Base-by-base conservation (phyloP, 176 grass and related monocot species). In the Ampelocalamus luodianensis region DNA sequence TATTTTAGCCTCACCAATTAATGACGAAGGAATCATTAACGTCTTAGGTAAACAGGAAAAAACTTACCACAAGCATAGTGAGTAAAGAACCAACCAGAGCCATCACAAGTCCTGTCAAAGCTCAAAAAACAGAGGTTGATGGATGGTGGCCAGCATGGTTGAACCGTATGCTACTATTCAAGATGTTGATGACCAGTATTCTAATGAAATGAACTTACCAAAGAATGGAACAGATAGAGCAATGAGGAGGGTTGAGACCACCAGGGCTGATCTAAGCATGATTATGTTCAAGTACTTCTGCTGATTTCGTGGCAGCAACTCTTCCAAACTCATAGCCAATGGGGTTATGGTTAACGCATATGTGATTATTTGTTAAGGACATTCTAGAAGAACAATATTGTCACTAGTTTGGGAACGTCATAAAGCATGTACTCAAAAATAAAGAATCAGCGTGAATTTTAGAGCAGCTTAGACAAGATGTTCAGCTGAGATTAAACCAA, bases 51-150 rank as follows among this genome's bases (percentile, higher is more conserved):
- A 68, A 65, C 7, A 65, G 5, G 34, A 16, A 53, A 67, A 74
- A 78, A 34, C 85, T 90, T 95, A 95, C 96, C 80, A 98, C 91
- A 67, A 98, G 96, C 96, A 95, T 98, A 44, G 91, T 92, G 72
- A 98, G 81, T 50, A 98, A 86, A 83, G 96, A 98, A n/a, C 96
- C 96, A 74, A 98, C 85, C 29, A 98, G 92, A 36, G 96, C 83
- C 93, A 98, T 95, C 68, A 98, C 93, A 56, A 98, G 93, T 68
- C 91, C 96, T 98, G 87, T 77, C 10, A 32, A 89, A 40, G 44
- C 5, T 48, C 5, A 64, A 87, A 6, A 48, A 69, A 64, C 10
- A 78, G 20, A 39, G 3, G 24, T 77, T 61, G 32, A 8, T 58
- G 18, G 37, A 67, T 67, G 15, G 18, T 50, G 10, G 60, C 23